Evolutionary conservation across 805 yeast genomes (phyloP).

Genomic region (Zygotorulaspora florentina): DNA sequence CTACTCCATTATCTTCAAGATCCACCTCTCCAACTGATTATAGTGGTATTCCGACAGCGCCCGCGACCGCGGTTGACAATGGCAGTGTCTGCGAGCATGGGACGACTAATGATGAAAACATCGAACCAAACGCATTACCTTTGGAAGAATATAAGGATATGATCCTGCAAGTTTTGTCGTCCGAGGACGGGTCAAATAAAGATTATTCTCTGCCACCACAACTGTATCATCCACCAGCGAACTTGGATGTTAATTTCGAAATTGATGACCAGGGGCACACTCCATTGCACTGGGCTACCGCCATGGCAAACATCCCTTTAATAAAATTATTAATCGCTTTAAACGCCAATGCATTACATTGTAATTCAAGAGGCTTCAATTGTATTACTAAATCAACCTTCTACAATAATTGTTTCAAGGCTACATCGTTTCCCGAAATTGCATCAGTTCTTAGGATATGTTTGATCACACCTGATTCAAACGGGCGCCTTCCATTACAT

Average conservation of each 20-base stretch:
- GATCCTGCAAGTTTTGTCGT: constrained; percentile 31
- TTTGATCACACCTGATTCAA: constrained; percentile 64
- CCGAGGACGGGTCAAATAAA: constrained; percentile 30
- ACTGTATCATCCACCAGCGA: constrained; percentile 53
- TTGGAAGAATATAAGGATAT: constrained; percentile 30
- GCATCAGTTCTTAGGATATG: constrained; percentile 61
- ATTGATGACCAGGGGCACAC: constrained; percentile 81
- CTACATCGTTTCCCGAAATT: constrained; percentile 54
- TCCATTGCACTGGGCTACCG: constrained; percentile 81
- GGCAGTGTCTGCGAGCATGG: not conserved
- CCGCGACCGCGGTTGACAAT: constrained; percentile 13
- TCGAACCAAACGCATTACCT: constrained; percentile 10
- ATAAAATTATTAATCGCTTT: constrained; percentile 51
- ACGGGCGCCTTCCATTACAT: constrained; percentile 71
- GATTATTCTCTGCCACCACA: constrained; percentile 34
- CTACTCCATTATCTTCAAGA: constrained; percentile 26
- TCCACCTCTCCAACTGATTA: constrained; percentile 17
- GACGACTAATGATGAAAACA: not conserved
- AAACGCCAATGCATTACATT: constrained; percentile 56
- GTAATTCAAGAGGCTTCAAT: constrained; percentile 59
- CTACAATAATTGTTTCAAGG: constrained; percentile 68
- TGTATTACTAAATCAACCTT: constrained; percentile 64
- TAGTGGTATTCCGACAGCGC: constrained; percentile 16
- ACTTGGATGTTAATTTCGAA: constrained; percentile 60
- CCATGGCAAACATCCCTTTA: constrained; percentile 64